These are phyloP conservation scores for Venturiaceae sp. DNA, from an alignment of 2,329 filamentous ascomycete genomes.

Conservation along the genomic window DNA sequence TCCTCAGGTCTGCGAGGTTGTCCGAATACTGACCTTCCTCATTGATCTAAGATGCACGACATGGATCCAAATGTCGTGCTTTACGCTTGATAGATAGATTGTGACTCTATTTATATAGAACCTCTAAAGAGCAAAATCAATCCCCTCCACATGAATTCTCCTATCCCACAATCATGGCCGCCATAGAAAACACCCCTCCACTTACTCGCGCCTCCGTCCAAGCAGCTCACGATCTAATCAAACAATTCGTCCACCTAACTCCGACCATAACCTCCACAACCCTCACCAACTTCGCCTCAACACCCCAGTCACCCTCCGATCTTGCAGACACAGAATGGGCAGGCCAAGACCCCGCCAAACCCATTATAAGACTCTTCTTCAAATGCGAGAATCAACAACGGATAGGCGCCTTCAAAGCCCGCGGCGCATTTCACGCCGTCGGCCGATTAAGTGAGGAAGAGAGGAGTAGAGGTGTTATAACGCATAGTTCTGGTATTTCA, in stretches of 20 bases:
- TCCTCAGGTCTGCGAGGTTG: no score
- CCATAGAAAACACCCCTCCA: conserved; percentile 40
- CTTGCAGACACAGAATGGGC: conserved; percentile 49
- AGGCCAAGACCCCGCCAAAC: conserved; percentile 48
- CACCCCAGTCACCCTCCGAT: conserved; percentile 46
- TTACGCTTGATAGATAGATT: neutral
- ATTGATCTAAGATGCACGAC: neutral
- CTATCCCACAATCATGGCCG: conserved; percentile 28
- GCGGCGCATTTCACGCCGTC: conserved; percentile 84
- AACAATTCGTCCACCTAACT: conserved; percentile 68
- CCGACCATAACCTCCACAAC: conserved; percentile 74
- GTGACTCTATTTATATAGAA: neutral
- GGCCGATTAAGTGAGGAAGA: conserved; percentile 57
- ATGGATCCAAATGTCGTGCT: conserved; percentile 1
- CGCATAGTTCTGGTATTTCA: conserved; percentile 71
- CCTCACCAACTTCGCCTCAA: conserved; percentile 65
- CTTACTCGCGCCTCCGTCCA: conserved; percentile 65
- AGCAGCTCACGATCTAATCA: conserved; percentile 63
- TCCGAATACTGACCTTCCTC: no score
- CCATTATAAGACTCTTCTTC: conserved; percentile 71
- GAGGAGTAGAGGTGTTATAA: conserved; percentile 66
- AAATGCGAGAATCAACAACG: conserved; percentile 93
- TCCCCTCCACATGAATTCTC: neutral
- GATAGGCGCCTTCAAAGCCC: conserved; percentile 84
- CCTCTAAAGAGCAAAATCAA: neutral